Base-by-base conservation (phyloP, 129 eudicot species). In the Saussurea involucrata region DNA sequence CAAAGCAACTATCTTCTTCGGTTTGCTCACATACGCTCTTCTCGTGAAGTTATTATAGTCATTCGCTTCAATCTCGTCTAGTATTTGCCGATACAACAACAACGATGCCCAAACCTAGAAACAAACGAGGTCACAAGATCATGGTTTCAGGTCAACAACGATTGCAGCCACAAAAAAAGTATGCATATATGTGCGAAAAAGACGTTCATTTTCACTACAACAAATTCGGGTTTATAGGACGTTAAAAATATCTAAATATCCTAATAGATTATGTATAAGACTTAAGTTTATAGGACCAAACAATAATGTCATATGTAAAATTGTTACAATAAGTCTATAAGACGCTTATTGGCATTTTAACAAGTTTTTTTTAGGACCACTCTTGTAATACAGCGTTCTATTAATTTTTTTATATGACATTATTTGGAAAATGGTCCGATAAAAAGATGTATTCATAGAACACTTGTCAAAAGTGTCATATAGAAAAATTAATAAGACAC, bases 61-160 rank as follows among this genome's bases (percentile, higher is more conserved):
- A 31, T 95, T 95, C 0, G 96, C 97, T 86, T 95, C 97, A 44
- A 95, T 95, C 82, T 95, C 97, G 63, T 95, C 99, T 63, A 95
- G 31, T 81, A 95, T 95, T 67, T 95, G 88, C 0, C 96, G 89
- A 71, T 95, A 95, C 72, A 92, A 76, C 64, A 91, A 76, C 89
- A 95, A 61, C 18, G 99, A 92, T 67, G 99, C 99, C 99, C 96
- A 92, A 49, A 95, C 99, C 98, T 95, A 42, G 0, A 21, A 68
- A 74, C 40, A 40, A 49, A 55, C 2, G 17, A 70, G 77, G 15
- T 63, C 72, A 31, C 7, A 8, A 77, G 63, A 17, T 18, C 15
- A 32, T 13, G 4, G 25, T 28, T 21, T 57, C 12, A 57, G 25
- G 64, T 6, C 25, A 57, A 17, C 55, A 12, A 44, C 18, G 5